A percentile compares a stretch with the other conserved stretches of the same genome.
These are phyloP conservation scores for Misopates orontium DNA, from an alignment of 257 asterid species.

Conservation along the genomic window DNA sequence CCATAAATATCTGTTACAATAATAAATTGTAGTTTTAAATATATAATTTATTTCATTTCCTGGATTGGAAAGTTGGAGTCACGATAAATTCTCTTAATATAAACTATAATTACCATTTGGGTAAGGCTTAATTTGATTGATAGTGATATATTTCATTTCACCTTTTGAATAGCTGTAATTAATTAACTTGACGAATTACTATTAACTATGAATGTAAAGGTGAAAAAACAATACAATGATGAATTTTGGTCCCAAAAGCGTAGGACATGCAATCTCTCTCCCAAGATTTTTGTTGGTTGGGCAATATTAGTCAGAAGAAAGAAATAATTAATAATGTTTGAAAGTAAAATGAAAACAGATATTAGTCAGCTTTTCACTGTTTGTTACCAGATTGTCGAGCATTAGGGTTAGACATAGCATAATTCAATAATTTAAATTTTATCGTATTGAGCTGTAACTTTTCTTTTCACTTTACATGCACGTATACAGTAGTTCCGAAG, in stretches of 20 bases:
- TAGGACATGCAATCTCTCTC: conserved; percentile 63
- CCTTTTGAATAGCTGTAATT: conserved; percentile 23
- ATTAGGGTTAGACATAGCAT: conserved; percentile 5
- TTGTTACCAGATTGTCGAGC: conserved; percentile 29
- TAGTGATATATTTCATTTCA: conserved; percentile 3
- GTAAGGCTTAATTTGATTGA: too few species aligned
- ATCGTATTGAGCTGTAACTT: too few species aligned
- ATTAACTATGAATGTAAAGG: conserved; percentile 27
- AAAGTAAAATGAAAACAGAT: conserved; percentile 22
- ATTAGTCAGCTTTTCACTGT: neutral
- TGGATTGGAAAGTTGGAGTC: too few species aligned
- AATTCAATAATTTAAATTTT: too few species aligned
- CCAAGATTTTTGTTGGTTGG: conserved; percentile 59
- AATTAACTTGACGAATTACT: conserved; percentile 22
- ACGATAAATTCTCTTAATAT: too few species aligned
- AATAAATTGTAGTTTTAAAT: conserved; percentile 29
- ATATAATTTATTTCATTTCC: neutral
- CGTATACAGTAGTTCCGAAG: too few species aligned
- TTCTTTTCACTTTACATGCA: too few species aligned
- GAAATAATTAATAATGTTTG: conserved; percentile 31
- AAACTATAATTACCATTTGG: too few species aligned
- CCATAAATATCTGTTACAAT: conserved; percentile 26
- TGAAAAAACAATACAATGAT: conserved; percentile 30
- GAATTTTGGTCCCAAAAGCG: conserved; percentile 69
- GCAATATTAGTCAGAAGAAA: conserved; percentile 38